Base-by-base conservation (phyloP, 192 early-diverging fungal genomes). In the Coemansia sp. region DNA sequence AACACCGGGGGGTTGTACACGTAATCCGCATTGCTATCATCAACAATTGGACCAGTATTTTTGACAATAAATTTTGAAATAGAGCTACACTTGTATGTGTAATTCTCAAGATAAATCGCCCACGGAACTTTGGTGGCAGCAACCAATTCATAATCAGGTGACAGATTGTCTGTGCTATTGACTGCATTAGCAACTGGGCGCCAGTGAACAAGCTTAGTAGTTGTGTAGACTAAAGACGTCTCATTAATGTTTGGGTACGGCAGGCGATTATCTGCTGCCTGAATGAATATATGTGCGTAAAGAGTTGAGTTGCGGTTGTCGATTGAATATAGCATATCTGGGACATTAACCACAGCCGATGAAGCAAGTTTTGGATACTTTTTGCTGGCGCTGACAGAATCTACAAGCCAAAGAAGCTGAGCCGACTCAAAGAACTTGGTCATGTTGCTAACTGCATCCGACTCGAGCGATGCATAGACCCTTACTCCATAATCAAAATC, bases 401-500 rank as follows among this genome's bases (percentile, higher is more conserved):
- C 54, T 20, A 48, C 32, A 16, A 57, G 62, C 54, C 62, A 64
- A 14, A 64, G 54, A 6, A 64, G 39, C 45, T 64, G 62, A 6
- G 62, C 62, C 10, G 62, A 32, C 4, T 35, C 54, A n/a, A 64
- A 64, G 24, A 55, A 57, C 16, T 52, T 37, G 11, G 18, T 23
- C 20, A 24, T 22, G 11, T 38, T 43, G 32, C 3, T 49, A 29
- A 47, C 13, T 32, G 11, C 37, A 55, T 56, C 23, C 11, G 14
- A 27, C 13, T 48, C 18, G 1, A 48, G 7, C 1, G 62, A 56
- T 11, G 62, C 54, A 10, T 64, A 64, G 18, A 64, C 62, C 24
- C 55, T 55, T 14, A 48, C 51, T 41, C 50, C 53, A 16, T 64
- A 64, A 1, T 57, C 47, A 50, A 65, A 57, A 13, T 55, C 23